Evolutionary conservation across 2,329 filamentous ascomycete genomes (phyloP).

Genomic region (Aspergillus sp.): DNA sequence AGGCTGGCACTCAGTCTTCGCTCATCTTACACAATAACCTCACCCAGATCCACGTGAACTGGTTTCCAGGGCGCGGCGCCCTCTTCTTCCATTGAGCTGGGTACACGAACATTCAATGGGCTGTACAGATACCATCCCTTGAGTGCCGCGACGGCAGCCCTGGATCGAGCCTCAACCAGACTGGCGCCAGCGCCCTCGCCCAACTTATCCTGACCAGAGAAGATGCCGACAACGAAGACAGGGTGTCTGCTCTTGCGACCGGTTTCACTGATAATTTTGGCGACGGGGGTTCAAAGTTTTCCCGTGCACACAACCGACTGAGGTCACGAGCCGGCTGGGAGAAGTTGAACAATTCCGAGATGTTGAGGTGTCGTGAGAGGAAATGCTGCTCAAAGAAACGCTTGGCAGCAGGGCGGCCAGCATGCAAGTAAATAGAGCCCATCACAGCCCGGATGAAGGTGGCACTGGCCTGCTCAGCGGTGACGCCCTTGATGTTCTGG

Average conservation of each 20-base stretch:
- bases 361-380: constrained; percentile 70
- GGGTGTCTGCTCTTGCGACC: constrained; percentile 78
- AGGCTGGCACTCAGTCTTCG: neutral
- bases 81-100: constrained; percentile 64
- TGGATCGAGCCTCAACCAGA: constrained; percentile 69
- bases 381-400: constrained; percentile 81
- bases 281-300: constrained; percentile 87
- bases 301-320: constrained; percentile 73
- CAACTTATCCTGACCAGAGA: constrained; percentile 82
- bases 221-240: constrained; percentile 92
- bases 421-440: constrained; percentile 81
- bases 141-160: constrained; percentile 78
- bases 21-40: constrained; percentile 53
- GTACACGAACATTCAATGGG: constrained; percentile 62
- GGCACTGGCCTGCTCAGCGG: constrained; percentile 59
- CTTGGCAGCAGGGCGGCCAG: constrained; percentile 72
- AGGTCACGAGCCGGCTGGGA: constrained; percentile 79
- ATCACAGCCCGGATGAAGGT: constrained; percentile 79
- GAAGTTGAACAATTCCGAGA: constrained; percentile 79
- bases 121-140: constrained; percentile 97
- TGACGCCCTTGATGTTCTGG: constrained; percentile 29
- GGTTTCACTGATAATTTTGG: constrained; percentile 84
- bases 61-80: constrained; percentile 62
- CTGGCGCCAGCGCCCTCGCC: constrained; percentile 82
- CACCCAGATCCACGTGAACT: constrained; percentile 65